These are phyloP conservation scores for Ailanthus altissimus DNA, from an alignment of 345 rosid genomes.

Conservation along the genomic window DNA sequence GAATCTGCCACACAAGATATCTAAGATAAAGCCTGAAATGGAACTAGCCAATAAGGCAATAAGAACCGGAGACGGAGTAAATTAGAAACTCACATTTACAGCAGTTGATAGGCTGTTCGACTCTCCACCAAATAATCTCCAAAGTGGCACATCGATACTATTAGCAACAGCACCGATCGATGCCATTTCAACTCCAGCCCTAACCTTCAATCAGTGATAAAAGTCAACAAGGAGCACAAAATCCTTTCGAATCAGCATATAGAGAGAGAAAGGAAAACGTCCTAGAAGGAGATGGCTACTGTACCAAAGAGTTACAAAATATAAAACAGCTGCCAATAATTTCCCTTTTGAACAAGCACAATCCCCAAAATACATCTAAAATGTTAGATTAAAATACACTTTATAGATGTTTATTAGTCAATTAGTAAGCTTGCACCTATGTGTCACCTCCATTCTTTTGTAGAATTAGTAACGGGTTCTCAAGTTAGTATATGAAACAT, in stretches of 20 bases:
- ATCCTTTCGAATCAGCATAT: neutral
- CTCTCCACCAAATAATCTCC: slow-evolving; percentile 86
- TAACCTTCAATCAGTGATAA: slow-evolving; percentile 49
- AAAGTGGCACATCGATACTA: slow-evolving; percentile 64
- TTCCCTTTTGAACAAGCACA: neutral
- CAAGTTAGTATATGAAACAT: neutral
- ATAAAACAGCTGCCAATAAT: neutral
- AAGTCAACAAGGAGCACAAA: slow-evolving; percentile 20
- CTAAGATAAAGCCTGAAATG: neutral
- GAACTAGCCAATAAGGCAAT: neutral
- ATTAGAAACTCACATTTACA: slow-evolving; percentile 61
- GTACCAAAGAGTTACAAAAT: too few relatives aligned
- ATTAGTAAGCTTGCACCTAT: neutral
- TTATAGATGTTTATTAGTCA: neutral
- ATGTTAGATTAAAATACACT: neutral
- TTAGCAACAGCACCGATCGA: slow-evolving; percentile 81
- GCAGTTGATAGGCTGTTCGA: slow-evolving; percentile 66
- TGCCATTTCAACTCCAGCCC: slow-evolving; percentile 95
- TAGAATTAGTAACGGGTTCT: neutral
- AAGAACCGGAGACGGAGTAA: neutral
- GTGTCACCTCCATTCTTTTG: neutral
- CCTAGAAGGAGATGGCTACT: neutral
- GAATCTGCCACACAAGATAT: slow-evolving; percentile 55
- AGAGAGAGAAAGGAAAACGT: neutral
- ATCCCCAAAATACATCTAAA: neutral